A percentile compares a stretch with the other conserved stretches of the same genome.
Conservation (phyloP, 257 asterid species). For the Penstemon davidsonii region DNA sequence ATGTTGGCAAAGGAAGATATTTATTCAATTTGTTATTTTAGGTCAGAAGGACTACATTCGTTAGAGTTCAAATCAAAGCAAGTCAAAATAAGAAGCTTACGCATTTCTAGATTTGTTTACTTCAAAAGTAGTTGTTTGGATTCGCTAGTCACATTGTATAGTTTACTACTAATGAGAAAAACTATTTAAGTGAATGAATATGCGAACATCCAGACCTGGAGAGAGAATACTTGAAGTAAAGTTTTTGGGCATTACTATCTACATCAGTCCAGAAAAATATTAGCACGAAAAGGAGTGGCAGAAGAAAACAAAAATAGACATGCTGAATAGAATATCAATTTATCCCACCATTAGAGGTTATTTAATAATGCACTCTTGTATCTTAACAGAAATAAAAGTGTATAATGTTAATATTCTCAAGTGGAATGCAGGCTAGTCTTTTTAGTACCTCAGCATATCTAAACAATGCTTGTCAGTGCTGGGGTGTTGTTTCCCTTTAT, state of each 20-base stretch:
- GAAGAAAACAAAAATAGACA: slow-evolving; percentile 5
- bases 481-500: slow-evolving; percentile 78
- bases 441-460: slow-evolving; percentile 79
- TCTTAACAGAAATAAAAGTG: slow-evolving; percentile 17
- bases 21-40: too few relatives aligned
- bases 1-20: too few relatives aligned
- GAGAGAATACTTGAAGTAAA: slow-evolving; percentile 1
- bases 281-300: background rate
- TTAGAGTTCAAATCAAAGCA: too few relatives aligned
- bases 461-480: slow-evolving; percentile 92
- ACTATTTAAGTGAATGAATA: background rate
- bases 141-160: background rate
- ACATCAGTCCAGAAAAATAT: background rate
- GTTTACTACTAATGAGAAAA: background rate
- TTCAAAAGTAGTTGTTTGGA: background rate
- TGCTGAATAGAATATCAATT: slow-evolving; percentile 2
- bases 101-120: background rate
- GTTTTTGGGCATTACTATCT: background rate
- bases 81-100: too few relatives aligned
- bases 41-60: too few relatives aligned
- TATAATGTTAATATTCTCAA: slow-evolving; percentile 16
- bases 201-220: background rate
- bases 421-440: slow-evolving; percentile 1
- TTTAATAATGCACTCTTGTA: background rate
- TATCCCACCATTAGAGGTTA: background rate